phyloP scores from a whole-genome alignment of 306 rosid species.

The Clitoria ternatea region DNA sequence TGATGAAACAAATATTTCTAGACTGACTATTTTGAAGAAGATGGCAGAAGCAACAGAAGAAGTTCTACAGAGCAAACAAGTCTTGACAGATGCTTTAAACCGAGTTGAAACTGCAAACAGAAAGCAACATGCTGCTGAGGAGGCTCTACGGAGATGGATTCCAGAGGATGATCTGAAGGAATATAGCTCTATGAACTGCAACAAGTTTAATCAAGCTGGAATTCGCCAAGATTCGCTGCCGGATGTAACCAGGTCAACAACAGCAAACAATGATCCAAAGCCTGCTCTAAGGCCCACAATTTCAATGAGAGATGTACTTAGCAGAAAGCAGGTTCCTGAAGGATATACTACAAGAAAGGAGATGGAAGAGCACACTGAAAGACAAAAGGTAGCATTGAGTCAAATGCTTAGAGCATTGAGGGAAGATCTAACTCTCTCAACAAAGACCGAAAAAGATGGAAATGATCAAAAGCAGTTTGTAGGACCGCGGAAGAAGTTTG shows the following conservation, averaged over 20 bases:
- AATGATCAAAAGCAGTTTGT: slow-evolving; percentile 45
- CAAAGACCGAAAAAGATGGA: slow-evolving; percentile 60
- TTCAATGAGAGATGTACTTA: slow-evolving; percentile 91
- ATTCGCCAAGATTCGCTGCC: slow-evolving; percentile 32
- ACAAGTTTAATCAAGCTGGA: slow-evolving; percentile 39
- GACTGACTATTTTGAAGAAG: slow-evolving; percentile 52
- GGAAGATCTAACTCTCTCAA: slow-evolving; percentile 63
- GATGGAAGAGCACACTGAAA: slow-evolving; percentile 44
- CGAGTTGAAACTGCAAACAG: slow-evolving; percentile 67
- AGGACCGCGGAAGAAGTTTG: slow-evolving; percentile 75
- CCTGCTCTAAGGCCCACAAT: slow-evolving; percentile 57
- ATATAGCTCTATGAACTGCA: slow-evolving; percentile 37
- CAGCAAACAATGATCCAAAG: slow-evolving; percentile 36
- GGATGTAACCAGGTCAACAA: slow-evolving; percentile 33
- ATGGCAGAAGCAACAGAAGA: slow-evolving; percentile 80
- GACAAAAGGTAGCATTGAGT: slow-evolving; percentile 79
- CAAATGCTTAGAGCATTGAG: slow-evolving; percentile 89
- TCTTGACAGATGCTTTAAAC: slow-evolving; percentile 76
- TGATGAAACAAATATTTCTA: slow-evolving; percentile 51
- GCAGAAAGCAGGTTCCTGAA: slow-evolving; percentile 74
- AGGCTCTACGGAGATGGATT: slow-evolving; percentile 64
- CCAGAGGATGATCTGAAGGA: slow-evolving; percentile 49
- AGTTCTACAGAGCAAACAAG: slow-evolving; percentile 61
- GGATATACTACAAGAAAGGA: slow-evolving; percentile 48
- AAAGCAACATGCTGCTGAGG: slow-evolving; percentile 72